phyloP scores from a whole-genome alignment of 2,329 filamentous ascomycete genomes.

The Mycocentrospora acerina region DNA sequence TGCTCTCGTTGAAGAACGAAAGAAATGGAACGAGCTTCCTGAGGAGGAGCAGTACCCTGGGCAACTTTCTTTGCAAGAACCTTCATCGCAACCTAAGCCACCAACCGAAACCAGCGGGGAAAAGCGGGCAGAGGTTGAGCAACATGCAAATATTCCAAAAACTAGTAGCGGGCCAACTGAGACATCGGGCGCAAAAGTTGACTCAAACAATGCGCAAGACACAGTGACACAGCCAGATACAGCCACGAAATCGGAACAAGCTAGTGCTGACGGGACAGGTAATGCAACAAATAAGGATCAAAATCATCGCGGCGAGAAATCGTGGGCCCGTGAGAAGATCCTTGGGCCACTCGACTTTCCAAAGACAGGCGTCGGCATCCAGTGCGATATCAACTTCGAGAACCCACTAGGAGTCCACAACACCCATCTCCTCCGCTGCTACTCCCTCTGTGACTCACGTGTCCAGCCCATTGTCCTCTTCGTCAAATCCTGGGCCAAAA shows the following conservation, averaged over 20 bases:
- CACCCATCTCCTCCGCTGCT: constrained; percentile 78
- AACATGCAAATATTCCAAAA: constrained; percentile 9
- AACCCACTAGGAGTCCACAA: constrained; percentile 83
- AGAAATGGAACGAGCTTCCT: constrained; percentile 67
- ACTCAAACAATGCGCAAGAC: not conserved
- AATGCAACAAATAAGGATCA: constrained; percentile 16
- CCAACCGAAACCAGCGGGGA: constrained; percentile 9
- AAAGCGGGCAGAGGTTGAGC: constrained; percentile 8
- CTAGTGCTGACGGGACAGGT: not conserved
- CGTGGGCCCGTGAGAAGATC: constrained; percentile 50
- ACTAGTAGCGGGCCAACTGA: constrained; percentile 1
- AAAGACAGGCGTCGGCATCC: constrained; percentile 74
- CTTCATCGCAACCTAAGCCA: constrained; percentile 11
- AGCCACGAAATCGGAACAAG: constrained; percentile 20
- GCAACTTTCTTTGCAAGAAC: constrained; percentile 13
- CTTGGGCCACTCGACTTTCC: constrained; percentile 70
- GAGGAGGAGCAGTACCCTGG: constrained; percentile 47
- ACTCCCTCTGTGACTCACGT: constrained; percentile 75
- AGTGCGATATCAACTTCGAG: constrained; percentile 91
- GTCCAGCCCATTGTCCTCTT: constrained; percentile 80
- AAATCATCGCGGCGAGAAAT: constrained; percentile 26
- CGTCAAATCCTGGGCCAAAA: constrained; percentile 88
- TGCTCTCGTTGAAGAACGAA: constrained; percentile 64
- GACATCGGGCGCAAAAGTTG: too few species aligned
- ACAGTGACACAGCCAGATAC: constrained; percentile 22